Evolutionary conservation across 202 grass and related monocot species (phyloP).

Genomic region (Schoenoplectus triqueter): DNA sequence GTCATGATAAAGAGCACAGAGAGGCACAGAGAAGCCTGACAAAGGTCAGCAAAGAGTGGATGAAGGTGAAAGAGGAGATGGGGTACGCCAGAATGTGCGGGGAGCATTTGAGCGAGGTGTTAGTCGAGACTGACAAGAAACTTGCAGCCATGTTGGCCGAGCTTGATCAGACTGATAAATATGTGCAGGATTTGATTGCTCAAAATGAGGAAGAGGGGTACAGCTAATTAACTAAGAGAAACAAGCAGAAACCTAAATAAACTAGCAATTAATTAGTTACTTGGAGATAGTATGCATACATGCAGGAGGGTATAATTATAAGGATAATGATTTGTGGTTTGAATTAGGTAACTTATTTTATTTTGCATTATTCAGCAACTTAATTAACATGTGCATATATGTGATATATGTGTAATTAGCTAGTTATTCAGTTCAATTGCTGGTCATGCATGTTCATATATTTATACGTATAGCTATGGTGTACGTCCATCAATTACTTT

Average conservation of each 20-base stretch:
- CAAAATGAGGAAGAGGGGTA: conserved; percentile 11
- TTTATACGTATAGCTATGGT: too few species aligned
- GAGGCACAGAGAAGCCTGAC: conserved; percentile 58
- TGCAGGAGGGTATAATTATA: too few species aligned
- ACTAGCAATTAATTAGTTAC: too few species aligned
- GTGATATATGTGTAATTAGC: too few species aligned
- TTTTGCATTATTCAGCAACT: too few species aligned
- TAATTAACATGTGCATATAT: too few species aligned
- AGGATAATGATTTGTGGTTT: too few species aligned
- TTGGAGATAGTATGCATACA: too few species aligned
- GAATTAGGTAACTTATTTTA: too few species aligned
- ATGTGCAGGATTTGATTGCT: conserved; percentile 54
- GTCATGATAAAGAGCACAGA: conserved; percentile 54
- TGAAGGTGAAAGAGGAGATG: conserved; percentile 85
- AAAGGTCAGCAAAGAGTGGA: conserved; percentile 75
- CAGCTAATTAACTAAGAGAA: conserved; percentile 5
- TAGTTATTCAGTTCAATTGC: too few species aligned
- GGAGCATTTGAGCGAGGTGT: conserved; percentile 57
- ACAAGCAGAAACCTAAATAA: neutral
- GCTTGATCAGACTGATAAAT: conserved; percentile 65
- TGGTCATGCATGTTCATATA: too few species aligned
- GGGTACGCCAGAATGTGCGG: conserved; percentile 55
- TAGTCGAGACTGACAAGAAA: conserved; percentile 61
- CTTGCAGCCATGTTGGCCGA: conserved; percentile 58
- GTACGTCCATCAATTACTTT: too few species aligned